These are phyloP conservation scores for Amanita jacksonii DNA, from an alignment of 768 basidiomycete species.

Conservation along the genomic window DNA sequence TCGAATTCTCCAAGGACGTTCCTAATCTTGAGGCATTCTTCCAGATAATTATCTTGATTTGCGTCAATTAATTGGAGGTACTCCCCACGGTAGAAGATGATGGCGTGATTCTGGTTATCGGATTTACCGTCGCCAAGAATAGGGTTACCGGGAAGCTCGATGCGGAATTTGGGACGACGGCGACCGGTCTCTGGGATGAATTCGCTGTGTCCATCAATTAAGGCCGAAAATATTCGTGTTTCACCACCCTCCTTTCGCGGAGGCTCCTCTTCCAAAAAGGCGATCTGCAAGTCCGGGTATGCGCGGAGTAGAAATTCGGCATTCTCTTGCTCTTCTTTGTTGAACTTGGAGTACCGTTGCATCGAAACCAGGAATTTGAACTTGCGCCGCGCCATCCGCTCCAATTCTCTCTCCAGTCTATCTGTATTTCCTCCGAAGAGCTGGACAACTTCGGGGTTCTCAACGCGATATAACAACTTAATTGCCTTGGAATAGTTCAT, in stretches of 20 bases:
- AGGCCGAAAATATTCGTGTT: slow-evolving; percentile 86
- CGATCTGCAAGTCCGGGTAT: slow-evolving; percentile 97
- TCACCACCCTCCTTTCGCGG: slow-evolving; percentile 92
- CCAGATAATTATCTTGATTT: slow-evolving; percentile 99
- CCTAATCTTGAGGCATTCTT: slow-evolving; percentile 98
- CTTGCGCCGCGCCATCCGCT: slow-evolving; percentile 95
- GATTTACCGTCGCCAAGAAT: slow-evolving; percentile 99
- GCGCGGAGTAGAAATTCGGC: slow-evolving; percentile 96
- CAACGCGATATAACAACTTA: slow-evolving; percentile 97
- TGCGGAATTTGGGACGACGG: slow-evolving; percentile 92
- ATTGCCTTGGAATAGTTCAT: slow-evolving; percentile 99
- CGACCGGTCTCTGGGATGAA: slow-evolving; percentile 84
- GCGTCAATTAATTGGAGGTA: slow-evolving; percentile 99
- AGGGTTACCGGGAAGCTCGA: slow-evolving; percentile 97
- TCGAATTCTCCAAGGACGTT: slow-evolving; percentile 98
- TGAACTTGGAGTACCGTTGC: slow-evolving; percentile 99
- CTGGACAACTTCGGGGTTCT: slow-evolving; percentile 98
- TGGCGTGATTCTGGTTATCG: slow-evolving; percentile 99
- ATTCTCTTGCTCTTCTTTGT: slow-evolving; percentile 98
- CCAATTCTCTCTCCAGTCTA: slow-evolving; percentile 90
- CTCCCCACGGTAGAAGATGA: slow-evolving; percentile 98
- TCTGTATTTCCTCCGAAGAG: slow-evolving; percentile 97
- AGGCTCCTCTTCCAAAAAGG: slow-evolving; percentile 95
- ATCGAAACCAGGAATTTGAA: slow-evolving; percentile 99
- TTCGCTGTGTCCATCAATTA: slow-evolving; percentile 98